Percentiles rank a stretch among this genome's conserved stretches.
These are phyloP conservation scores for Teunomyces lycoperdinae DNA, from an alignment of 805 yeast species.

Conservation along the genomic window DNA sequence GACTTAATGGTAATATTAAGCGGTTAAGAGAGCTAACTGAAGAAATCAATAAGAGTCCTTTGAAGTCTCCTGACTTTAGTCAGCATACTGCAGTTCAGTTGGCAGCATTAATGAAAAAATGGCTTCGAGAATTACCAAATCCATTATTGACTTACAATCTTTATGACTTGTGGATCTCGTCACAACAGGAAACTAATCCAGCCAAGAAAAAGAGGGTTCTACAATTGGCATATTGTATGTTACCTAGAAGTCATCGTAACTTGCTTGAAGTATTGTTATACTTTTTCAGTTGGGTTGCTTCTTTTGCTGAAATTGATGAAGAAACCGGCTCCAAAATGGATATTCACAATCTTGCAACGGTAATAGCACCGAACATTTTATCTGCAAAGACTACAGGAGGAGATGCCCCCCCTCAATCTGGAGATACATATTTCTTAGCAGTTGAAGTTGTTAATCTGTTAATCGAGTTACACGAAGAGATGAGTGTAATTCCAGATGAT, in stretches of 20 bases:
- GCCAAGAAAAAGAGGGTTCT: conserved; percentile 51
- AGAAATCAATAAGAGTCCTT: conserved; percentile 70
- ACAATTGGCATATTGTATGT: conserved; percentile 66
- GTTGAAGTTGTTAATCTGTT: conserved; percentile 86
- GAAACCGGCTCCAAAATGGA: conserved; percentile 91
- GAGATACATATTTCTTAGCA: conserved; percentile 81
- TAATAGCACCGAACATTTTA: conserved; percentile 87
- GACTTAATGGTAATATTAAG: conserved; percentile 93
- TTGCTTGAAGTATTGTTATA: conserved; percentile 79
- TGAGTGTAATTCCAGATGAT: conserved; percentile 73
- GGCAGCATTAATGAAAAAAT: conserved; percentile 89
- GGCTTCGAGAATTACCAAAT: conserved; percentile 87
- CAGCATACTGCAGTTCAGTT: conserved; percentile 85
- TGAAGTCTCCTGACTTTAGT: conserved; percentile 64
- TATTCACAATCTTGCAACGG: conserved; percentile 91
- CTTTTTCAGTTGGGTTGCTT: conserved; percentile 92
- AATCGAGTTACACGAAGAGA: conserved; percentile 76
- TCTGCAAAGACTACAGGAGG: conserved; percentile 48
- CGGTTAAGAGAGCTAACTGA: conserved; percentile 71
- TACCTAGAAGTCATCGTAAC: conserved; percentile 81
- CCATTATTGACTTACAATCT: conserved; percentile 78
- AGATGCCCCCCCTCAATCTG: conserved; percentile 26
- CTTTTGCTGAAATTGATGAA: conserved; percentile 90
- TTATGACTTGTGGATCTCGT: conserved; percentile 74
- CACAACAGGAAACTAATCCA: conserved; percentile 51